Base-by-base conservation (phyloP, 2,329 filamentous ascomycete genomes). In the Ascochyta koolunga region DNA sequence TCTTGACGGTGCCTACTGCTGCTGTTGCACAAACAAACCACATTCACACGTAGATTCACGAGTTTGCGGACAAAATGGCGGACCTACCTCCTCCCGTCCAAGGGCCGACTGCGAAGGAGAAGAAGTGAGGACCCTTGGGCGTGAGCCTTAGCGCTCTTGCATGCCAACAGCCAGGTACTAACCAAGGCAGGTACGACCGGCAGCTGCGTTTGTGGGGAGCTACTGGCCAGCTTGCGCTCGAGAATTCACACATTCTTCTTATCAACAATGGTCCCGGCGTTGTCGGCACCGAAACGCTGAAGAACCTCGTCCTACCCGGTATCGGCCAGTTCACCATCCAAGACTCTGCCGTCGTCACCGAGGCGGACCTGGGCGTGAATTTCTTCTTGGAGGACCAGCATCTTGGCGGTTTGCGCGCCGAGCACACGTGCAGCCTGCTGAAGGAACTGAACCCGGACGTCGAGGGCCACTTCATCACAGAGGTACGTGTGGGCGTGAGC, bases 131-230 rank as follows among this genome's bases (percentile, higher is more conserved):
- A 7, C 2, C 3, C 37, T 6, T 24, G 22, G 8, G 24, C n/a
- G n/a, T 27, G 35, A 37, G 42, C 15, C 21, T 13, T 3, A 9
- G 38, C 55, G 66, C 50, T 41, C 31, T 8, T 27, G 9, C 10
- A 15, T 9, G 22, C 22, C n/a, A 11, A n/a, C 7, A 21, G 40
- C 40, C 40, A 56, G 38, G 49, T 57, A 37, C 62, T 72, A 60
- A 79, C 64, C 53, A 91, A 71, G n/a, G 24, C 52, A 75, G 72
- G 58, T 99, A 99, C 78, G 95, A 99, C 75, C 87, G 95, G 47
- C 95, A 99, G 77, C 86, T 99, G 35, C 89, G 96, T 47, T 80
- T 99, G 13, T 99, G 95, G 95, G 96, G 93, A 58, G 92, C 93
- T 36, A 91, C 86, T 44, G 95, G 95, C 16, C 95, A 99, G 74